Percentiles rank a stretch among this genome's conserved stretches.
These are phyloP conservation scores for Elymus sibiricus DNA, from an alignment of 176 grass and related monocot genomes.

Conservation along the genomic window DNA sequence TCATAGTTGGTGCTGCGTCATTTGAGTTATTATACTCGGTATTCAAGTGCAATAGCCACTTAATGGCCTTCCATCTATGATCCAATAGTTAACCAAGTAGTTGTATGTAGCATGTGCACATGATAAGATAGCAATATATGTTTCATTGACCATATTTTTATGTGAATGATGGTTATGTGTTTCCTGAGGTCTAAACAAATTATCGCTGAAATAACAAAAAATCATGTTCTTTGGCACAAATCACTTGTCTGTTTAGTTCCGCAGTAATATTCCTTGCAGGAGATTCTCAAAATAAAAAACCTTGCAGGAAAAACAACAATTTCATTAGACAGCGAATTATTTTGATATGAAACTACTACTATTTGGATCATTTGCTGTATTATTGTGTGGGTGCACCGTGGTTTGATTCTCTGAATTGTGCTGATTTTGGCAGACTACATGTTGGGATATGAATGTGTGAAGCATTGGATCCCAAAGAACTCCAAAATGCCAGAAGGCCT, in stretches of 20 bases:
- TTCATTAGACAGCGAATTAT: not conserved
- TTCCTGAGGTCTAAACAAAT: not conserved
- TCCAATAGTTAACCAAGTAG: not conserved
- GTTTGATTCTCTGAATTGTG: slow-evolving; percentile 14
- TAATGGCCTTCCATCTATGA: not conserved
- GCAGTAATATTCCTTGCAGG: not conserved
- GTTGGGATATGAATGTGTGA: not conserved
- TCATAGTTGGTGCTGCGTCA: not conserved
- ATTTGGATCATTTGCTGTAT: not conserved
- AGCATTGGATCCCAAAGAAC: slow-evolving; percentile 20
- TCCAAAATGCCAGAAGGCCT: slow-evolving; percentile 16
- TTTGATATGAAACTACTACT: not conserved
- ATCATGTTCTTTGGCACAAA: not conserved
- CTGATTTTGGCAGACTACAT: not conserved
- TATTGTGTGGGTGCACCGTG: not conserved
- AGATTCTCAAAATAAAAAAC: no score
- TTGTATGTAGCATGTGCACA: not conserved
- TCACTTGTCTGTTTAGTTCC: not conserved
- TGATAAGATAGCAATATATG: not conserved
- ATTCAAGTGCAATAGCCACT: not conserved
- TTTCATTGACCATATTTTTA: not conserved
- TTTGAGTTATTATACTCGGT: not conserved
- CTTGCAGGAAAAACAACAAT: not conserved
- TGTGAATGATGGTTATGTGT: not conserved
- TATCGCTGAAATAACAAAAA: not conserved